Evolutionary conservation across 345 rosid genomes (phyloP).

Genomic region (Hibiscus tridactylites): DNA sequence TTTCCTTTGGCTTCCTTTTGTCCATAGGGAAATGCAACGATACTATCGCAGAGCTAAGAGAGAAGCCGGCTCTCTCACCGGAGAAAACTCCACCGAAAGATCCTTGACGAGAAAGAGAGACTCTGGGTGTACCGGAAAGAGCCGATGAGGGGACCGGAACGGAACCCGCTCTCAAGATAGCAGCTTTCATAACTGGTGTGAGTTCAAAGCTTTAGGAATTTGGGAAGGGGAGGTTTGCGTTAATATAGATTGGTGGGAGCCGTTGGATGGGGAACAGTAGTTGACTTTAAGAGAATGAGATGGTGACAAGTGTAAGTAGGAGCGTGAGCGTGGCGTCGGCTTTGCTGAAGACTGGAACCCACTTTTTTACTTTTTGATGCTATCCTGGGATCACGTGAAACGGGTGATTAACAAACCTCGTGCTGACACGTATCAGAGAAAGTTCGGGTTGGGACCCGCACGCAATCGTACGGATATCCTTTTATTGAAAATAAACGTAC

Average conservation of each 20-base stretch:
- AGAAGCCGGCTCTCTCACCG: conserved; percentile 22
- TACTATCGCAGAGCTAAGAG: conserved; percentile 24
- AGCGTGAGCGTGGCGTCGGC: conserved; percentile 34
- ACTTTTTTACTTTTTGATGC: not conserved
- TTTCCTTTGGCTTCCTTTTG: conserved; percentile 17
- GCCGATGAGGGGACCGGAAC: conserved; percentile 26
- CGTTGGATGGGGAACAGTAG: conserved; percentile 34
- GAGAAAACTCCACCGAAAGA: conserved; percentile 37
- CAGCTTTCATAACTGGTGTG: conserved; percentile 40
- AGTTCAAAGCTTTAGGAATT: not conserved
- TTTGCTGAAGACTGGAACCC: conserved; percentile 20
- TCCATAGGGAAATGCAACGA: conserved; percentile 35
- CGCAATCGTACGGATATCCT: not conserved
- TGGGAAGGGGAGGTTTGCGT: conserved; percentile 1
- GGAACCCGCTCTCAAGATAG: conserved; percentile 51
- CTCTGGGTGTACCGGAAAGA: conserved; percentile 22
- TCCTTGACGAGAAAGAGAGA: conserved; percentile 29
- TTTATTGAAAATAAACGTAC: too few relatives aligned
- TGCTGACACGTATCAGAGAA: not conserved
- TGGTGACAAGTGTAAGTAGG: conserved; percentile 25
- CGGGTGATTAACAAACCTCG: conserved; percentile 7
- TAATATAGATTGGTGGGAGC: conserved; percentile 7
- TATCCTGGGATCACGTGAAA: conserved; percentile 25
- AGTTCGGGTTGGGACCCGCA: not conserved
- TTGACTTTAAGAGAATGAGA: conserved; percentile 24